phyloP scores from a whole-genome alignment of 2,329 filamentous ascomycete genomes.

The Ceratocystis smalleyi region DNA sequence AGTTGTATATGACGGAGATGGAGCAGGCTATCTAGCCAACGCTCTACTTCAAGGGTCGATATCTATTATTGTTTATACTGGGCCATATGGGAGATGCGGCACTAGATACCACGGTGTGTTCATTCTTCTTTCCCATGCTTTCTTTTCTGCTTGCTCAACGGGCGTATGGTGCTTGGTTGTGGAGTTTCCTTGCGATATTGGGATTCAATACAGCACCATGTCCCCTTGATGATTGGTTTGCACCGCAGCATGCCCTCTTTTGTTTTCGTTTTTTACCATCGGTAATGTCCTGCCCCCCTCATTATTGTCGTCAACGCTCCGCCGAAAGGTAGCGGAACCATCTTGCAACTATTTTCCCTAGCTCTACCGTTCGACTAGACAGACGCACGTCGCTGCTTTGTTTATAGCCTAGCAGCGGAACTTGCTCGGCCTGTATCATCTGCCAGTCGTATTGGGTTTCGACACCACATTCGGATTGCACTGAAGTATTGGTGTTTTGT shows the following conservation, averaged over 20 bases:
- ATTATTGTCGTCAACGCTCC: background rate
- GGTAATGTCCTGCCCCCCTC: background rate
- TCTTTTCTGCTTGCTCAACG: slow-evolving; percentile 6
- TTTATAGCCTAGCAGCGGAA: slow-evolving; percentile 15
- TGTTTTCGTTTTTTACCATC: background rate
- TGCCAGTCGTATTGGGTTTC: background rate
- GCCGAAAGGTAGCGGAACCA: slow-evolving; percentile 9
- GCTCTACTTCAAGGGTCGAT: background rate
- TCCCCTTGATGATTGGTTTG: slow-evolving; percentile 8
- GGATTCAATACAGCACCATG: background rate
- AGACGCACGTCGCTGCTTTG: slow-evolving; percentile 11
- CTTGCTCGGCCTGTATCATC: slow-evolving; percentile 5
- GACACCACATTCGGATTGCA: background rate
- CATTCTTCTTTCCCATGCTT: slow-evolving; percentile 10
- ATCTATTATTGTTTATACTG: slow-evolving; percentile 1
- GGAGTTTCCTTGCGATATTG: background rate
- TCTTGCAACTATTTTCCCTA: slow-evolving; percentile 1
- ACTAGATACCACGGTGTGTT: slow-evolving; percentile 1
- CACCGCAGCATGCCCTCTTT: slow-evolving; percentile 4
- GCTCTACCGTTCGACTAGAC: slow-evolving; percentile 9
- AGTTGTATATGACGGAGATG: slow-evolving; percentile 97
- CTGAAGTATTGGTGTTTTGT: background rate
- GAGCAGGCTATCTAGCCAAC: slow-evolving; percentile 55
- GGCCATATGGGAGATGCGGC: background rate
- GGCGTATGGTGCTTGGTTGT: slow-evolving; percentile 1